Base-by-base conservation (phyloP, 805 yeast species). In the Lipomyces sp. region DNA sequence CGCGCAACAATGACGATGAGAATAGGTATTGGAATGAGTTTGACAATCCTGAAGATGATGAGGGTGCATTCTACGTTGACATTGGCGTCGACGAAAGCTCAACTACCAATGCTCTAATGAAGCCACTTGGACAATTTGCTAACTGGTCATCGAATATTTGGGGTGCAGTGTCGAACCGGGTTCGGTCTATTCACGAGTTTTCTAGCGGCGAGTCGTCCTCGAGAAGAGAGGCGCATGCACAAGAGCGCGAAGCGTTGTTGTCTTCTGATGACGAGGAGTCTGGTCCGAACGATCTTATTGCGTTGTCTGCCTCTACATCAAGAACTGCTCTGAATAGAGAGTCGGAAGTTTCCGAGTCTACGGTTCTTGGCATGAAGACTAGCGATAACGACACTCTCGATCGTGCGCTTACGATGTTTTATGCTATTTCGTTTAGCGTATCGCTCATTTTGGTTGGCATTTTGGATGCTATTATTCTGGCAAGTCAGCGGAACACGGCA, bases 1-100 rank as follows among this genome's bases (percentile, higher is more conserved):
- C 46, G 13, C 49, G 22, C 14, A 28, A 16, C 19, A 45, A 32
- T 35, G 43, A 39, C 18, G 56, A 64, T 29, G 45, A 65, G 44
- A 59, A 65, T 36, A 63, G 82, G 40, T 81, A 81, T 63, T 81
- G 86, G 86, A 81, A 81, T 61, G 86, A 81, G 66, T 81, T 81
- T 62, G 86, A 81, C 60, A 73, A 81, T 59, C 79, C 82, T 0
- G 85, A 80, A 51, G 77, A 68, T 39, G 79, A 70, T 50, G 69
- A 64, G 24, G 63, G 58, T 5, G 60, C 59, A 8, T 51, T 66
- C 22, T 60, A 60, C 54, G 49, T 61, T 39, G 59, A 65, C 55
- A 38, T 39, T n/a, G 53, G 63, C 43, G 48, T 64, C 42, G 52
- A 69, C 49, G 66, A 73, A 57, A 61, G 61, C 34, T 52, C 70